A percentile compares a stretch with the other conserved stretches of the same genome.
These are phyloP conservation scores for Hypocreales sp. DNA, from an alignment of 2,329 filamentous ascomycete genomes.

Conservation along the genomic window DNA sequence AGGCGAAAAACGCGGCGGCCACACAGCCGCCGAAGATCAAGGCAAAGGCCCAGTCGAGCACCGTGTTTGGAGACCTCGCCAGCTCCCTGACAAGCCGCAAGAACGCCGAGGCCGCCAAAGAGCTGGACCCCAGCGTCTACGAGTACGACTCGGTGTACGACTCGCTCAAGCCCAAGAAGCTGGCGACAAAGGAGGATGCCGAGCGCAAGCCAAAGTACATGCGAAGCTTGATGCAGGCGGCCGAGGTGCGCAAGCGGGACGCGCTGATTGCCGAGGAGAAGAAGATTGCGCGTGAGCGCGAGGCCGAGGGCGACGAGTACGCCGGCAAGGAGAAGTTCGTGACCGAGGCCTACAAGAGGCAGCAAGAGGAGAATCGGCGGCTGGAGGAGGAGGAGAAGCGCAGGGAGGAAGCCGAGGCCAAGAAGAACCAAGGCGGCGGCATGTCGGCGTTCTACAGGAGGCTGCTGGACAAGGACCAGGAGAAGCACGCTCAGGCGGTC, in stretches of 20 bases:
- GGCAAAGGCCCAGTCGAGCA: slow-evolving; percentile 22
- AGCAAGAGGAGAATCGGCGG: slow-evolving; percentile 59
- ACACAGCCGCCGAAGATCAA: slow-evolving; percentile 27
- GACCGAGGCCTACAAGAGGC: slow-evolving; percentile 66
- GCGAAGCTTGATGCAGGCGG: slow-evolving; percentile 55
- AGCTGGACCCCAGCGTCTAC: slow-evolving; percentile 60
- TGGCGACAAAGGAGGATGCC: slow-evolving; percentile 34
- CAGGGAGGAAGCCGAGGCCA: slow-evolving; percentile 47
- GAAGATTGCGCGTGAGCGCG: slow-evolving; percentile 60
- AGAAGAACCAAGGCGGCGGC: slow-evolving; percentile 47
- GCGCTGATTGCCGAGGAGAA: slow-evolving; percentile 67
- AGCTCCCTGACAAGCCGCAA: slow-evolving; percentile 46
- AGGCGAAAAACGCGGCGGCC: slow-evolving; percentile 16
- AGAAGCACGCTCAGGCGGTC: slow-evolving; percentile 52
- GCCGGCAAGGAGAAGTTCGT: slow-evolving; percentile 78
- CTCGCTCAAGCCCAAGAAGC: slow-evolving; percentile 52
- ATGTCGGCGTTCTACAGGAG: slow-evolving; percentile 70
- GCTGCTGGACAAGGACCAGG: slow-evolving; percentile 55
- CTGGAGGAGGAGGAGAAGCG: slow-evolving; percentile 57
- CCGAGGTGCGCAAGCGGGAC: slow-evolving; percentile 64
- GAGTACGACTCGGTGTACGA: slow-evolving; percentile 79
- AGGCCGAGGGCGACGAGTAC: slow-evolving; percentile 67
- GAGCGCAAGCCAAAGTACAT: slow-evolving; percentile 66
- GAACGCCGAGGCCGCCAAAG: slow-evolving; percentile 47
- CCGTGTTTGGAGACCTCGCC: slow-evolving; percentile 50